Evolutionary conservation across 768 basidiomycete genomes (phyloP), one percentile per base, ranked within the genome.

Genomic region (Tricholoma bakamatsutake): DNA sequence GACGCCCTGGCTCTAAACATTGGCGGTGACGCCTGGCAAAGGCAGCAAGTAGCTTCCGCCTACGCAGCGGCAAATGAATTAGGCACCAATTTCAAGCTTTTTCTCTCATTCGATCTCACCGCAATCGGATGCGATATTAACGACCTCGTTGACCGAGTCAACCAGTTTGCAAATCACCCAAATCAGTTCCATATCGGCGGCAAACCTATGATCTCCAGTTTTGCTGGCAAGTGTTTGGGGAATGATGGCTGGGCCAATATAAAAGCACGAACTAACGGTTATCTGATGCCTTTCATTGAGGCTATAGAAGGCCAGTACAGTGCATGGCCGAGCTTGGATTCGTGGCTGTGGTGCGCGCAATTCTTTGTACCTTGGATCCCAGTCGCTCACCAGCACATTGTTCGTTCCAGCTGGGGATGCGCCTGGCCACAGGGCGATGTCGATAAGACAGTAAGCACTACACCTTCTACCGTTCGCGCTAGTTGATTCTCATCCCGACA

Each of bases 1-100:
- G 84, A 86, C 57, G 86, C 80, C 0, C 75, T 86, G 52, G 84
- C 84, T 0, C 68, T 87, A 28, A 88, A 88, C 67, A 71, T 85
- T 43, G 85, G 86, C 37, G 68, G 70, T 4, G 76, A 80, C 55
- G 59, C 66, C 8, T 87, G 83, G 80, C 78, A 83, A 59, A 69
- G 68, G 17, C 61, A 53, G 5, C 80, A 80, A 52, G 66, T 83
- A 8, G 69, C 64, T 8, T 73, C 73, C 17, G 84, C 85, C 52
- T 81, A 77, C 57, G 73, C 66, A 62, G 81, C 82, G 5, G 81
- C 82, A 6, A 57, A 64, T 12, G 70, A 75, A 10, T 62, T 75
- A 18, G 68, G 66, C 11, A 67, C 69, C 50, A 62, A 62, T 50
- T 74, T 83, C 68, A 81, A 86, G 64, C 64, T 85, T 39, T 82